Conservation (phyloP, 2,329 filamentous ascomycete species). For the Aspergillus neoniger region DNA sequence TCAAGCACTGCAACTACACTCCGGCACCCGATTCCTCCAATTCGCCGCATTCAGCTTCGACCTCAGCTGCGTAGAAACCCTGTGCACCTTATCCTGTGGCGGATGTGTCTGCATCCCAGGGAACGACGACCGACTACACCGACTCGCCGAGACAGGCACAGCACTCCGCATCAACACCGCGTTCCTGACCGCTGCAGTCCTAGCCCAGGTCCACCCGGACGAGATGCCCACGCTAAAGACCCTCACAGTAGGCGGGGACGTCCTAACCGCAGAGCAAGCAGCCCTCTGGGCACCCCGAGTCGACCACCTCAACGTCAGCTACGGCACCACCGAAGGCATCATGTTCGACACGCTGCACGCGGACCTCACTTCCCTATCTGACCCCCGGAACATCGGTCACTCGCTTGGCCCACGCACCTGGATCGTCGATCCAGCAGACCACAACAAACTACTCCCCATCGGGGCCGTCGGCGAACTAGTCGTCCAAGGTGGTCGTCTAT, state of each 20-base stretch:
- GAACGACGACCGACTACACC: neutral
- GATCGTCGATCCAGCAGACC: conserved; percentile 40
- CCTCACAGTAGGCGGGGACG: conserved; percentile 35
- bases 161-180: conserved; percentile 32
- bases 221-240: conserved; percentile 41
- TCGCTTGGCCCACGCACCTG: neutral
- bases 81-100: neutral
- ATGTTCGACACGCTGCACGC: conserved; percentile 14
- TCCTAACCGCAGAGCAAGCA: conserved; percentile 23
- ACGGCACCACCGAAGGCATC: conserved; percentile 32
- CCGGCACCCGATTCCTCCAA: neutral
- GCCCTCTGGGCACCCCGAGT: conserved; percentile 24
- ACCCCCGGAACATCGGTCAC: no score
- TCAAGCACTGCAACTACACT: neutral
- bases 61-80: neutral
- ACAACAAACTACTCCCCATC: conserved; percentile 14
- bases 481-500: conserved; percentile 26
- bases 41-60: conserved; percentile 3
- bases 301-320: conserved; percentile 41
- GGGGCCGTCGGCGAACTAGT: conserved; percentile 24
- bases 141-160: neutral
- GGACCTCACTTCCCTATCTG: neutral
- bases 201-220: conserved; percentile 39
- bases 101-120: conserved; percentile 1
- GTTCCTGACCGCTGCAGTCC: conserved; percentile 59